Percentiles rank a stretch among this genome's conserved stretches.
Conservation (phyloP, 352 stramenopile genomes). For the Phytophthora lateralis region DNA sequence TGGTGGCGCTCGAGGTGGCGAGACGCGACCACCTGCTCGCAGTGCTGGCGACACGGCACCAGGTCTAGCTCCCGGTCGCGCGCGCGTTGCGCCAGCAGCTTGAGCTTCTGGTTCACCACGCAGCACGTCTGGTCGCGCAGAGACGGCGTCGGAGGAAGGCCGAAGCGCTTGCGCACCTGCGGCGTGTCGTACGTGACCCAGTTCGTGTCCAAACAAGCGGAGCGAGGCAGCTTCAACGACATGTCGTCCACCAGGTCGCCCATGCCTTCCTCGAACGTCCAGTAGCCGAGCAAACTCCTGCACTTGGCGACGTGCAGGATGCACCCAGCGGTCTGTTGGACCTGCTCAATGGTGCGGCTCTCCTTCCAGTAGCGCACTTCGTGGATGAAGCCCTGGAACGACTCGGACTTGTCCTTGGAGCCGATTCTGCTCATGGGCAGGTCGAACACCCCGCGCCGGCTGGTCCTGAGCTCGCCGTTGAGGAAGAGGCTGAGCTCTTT, state of each 20-base stretch:
- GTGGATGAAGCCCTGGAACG: constrained; percentile 68
- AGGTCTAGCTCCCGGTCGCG: constrained; percentile 47
- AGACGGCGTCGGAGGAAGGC: constrained; percentile 61
- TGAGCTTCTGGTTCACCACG: constrained; percentile 69
- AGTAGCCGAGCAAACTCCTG: constrained; percentile 57
- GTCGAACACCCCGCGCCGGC: constrained; percentile 58
- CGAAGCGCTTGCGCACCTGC: constrained; percentile 51
- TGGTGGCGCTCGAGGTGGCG: constrained; percentile 60
- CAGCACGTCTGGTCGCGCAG: constrained; percentile 69
- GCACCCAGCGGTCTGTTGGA: constrained; percentile 35
- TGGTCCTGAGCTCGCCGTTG: constrained; percentile 44
- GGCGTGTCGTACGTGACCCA: constrained; percentile 64
- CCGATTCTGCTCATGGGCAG: constrained; percentile 60
- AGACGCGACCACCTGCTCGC: constrained; percentile 40
- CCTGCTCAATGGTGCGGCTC: constrained; percentile 41
- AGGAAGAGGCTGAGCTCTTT: constrained; percentile 60
- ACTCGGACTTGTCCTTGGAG: constrained; percentile 39
- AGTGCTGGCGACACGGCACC: constrained; percentile 52
- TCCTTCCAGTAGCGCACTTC: constrained; percentile 75
- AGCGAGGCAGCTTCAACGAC: constrained; percentile 51
- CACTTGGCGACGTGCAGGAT: constrained; percentile 54
- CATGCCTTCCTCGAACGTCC: constrained; percentile 78
- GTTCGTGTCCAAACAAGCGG: constrained; percentile 44
- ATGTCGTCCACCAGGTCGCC: constrained; percentile 81
- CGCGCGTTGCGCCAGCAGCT: constrained; percentile 63